Evolutionary conservation across 441 rosid species (phyloP).

Genomic region (Manihot esculenta): DNA sequence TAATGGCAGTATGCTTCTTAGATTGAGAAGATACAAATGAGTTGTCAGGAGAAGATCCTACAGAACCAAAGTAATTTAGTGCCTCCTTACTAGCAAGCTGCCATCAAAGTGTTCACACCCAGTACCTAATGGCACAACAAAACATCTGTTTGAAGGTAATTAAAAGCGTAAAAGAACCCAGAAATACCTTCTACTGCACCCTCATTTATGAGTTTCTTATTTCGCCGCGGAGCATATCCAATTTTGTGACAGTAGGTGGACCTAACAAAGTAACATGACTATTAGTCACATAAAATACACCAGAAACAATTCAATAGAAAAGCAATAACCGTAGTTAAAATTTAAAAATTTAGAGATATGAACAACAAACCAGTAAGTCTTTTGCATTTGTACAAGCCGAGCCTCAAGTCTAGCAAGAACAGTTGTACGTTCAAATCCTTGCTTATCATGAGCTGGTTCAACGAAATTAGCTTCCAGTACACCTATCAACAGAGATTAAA

Average conservation of each 20-base stretch:
- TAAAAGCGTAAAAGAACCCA: conserved; percentile 3
- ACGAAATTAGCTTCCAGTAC: conserved; percentile 92
- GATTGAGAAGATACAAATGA: conserved; percentile 25
- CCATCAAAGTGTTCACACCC: conserved; percentile 1
- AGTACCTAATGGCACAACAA: background rate
- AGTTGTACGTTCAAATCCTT: conserved; percentile 81
- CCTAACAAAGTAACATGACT: conserved; percentile 47
- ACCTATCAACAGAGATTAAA: conserved; percentile 47
- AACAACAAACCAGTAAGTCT: conserved; percentile 68
- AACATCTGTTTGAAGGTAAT: background rate
- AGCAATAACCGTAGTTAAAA: background rate
- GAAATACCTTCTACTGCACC: conserved; percentile 47
- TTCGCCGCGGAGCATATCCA: conserved; percentile 68
- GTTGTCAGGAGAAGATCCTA: conserved; percentile 54
- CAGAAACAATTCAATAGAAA: conserved; percentile 6
- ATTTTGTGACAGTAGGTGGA: conserved; percentile 55
- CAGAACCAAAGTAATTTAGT: conserved; percentile 20
- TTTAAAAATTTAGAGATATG: conserved; percentile 8
- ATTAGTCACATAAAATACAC: conserved; percentile 9
- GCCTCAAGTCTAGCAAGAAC: conserved; percentile 74
- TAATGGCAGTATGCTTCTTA: conserved; percentile 26
- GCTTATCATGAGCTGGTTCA: conserved; percentile 95
- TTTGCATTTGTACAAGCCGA: conserved; percentile 76
- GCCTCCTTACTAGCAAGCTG: conserved; percentile 8
- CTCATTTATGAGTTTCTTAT: conserved; percentile 37